phyloP scores from a whole-genome alignment of 2,329 filamentous ascomycete genomes.

The Tympanopsis confertula region DNA sequence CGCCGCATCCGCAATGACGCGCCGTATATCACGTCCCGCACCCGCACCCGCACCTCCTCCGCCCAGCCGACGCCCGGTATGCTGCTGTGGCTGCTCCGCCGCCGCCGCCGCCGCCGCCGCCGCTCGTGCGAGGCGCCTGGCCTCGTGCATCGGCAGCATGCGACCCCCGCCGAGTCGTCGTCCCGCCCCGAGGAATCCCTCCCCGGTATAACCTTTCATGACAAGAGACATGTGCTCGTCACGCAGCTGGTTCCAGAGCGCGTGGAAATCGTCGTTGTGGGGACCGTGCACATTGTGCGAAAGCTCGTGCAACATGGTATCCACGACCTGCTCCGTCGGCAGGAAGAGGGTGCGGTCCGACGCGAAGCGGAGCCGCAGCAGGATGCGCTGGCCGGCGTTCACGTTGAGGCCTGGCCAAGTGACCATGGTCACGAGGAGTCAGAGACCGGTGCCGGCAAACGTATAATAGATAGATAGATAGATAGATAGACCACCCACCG shows the following conservation, averaged over 20 bases:
- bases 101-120: conserved; percentile 68
- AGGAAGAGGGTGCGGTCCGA: conserved; percentile 67
- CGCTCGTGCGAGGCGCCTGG: conserved; percentile 59
- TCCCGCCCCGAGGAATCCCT: conserved; percentile 72
- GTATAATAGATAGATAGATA: conserved; percentile 2
- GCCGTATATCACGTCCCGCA: conserved; percentile 56
- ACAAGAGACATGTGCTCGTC: conserved; percentile 70
- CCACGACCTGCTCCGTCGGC: conserved; percentile 66
- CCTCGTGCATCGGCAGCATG: conserved; percentile 58
- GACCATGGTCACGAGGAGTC: too few species aligned
- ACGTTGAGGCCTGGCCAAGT: conserved; percentile 60
- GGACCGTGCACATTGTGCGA: conserved; percentile 78
- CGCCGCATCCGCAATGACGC: conserved; percentile 60
- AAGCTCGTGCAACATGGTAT: conserved; percentile 91
- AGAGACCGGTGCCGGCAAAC: too few species aligned
- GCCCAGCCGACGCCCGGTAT: conserved; percentile 64
- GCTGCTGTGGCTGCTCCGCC: too few species aligned
- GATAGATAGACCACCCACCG: conserved; percentile 39
- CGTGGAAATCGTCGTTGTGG: conserved; percentile 73
- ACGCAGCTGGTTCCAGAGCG: conserved; percentile 78
- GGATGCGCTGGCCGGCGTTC: conserved; percentile 67
- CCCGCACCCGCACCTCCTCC: conserved; percentile 38
- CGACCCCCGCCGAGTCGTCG: conserved; percentile 57
- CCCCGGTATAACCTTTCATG: conserved; percentile 78
- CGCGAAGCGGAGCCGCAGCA: conserved; percentile 68